phyloP scores from a whole-genome alignment of 176 grass and related monocot species.

The Avena atlantica region DNA sequence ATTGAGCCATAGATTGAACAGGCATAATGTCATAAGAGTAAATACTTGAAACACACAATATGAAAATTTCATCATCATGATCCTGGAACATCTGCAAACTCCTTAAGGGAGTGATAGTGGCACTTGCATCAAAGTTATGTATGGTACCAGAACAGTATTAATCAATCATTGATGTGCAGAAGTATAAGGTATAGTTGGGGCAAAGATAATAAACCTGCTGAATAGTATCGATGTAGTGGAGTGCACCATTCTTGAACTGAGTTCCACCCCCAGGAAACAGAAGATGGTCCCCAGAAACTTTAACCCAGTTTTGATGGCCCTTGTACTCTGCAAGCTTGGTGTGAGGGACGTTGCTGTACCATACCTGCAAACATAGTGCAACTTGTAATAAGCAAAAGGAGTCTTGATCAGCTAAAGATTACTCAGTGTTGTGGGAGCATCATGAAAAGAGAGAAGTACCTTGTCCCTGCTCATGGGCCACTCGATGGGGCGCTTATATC shows the following conservation, averaged over 20 bases:
- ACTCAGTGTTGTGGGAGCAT: slow-evolving; percentile 24
- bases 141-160: neutral
- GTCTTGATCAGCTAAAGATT: neutral
- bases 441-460: slow-evolving; percentile 58
- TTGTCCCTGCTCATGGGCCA: slow-evolving; percentile 94
- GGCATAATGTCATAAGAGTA: neutral
- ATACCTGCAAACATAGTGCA: slow-evolving; percentile 62
- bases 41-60: neutral
- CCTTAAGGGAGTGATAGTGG: neutral
- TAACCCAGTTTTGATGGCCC: slow-evolving; percentile 99
- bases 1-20: neutral
- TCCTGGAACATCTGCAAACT: neutral
- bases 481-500: slow-evolving; percentile 69
- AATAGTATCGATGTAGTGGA: slow-evolving; percentile 95
- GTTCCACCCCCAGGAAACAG: slow-evolving; percentile 95
- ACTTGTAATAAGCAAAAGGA: slow-evolving; percentile 25
- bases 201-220: slow-evolving; percentile 68
- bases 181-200: neutral
- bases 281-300: slow-evolving; percentile 91
- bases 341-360: slow-evolving; percentile 95
- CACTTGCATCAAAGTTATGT: neutral
- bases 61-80: slow-evolving; percentile 5
- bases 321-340: slow-evolving; percentile 85
- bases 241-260: slow-evolving; percentile 95
- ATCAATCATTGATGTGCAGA: neutral